A percentile compares a stretch with the other conserved stretches of the same genome.
Conservation (phyloP, 345 rosid species). For the Salix suchowensis region DNA sequence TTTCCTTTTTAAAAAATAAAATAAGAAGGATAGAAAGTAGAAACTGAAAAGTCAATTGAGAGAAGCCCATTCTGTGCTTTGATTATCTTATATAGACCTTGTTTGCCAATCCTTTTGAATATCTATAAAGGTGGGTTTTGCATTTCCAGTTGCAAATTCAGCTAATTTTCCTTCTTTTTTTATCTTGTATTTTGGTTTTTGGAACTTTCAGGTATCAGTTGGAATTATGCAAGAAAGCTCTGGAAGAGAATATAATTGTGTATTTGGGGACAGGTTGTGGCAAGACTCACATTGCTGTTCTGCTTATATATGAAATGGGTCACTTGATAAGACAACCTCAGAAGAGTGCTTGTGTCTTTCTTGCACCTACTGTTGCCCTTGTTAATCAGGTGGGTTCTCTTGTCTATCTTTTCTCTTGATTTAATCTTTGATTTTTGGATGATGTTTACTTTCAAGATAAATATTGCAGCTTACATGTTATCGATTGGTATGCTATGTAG, state of each 20-base stretch:
- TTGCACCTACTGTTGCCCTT: slow-evolving; percentile 84
- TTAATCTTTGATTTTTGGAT: neutral
- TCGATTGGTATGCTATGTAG: neutral
- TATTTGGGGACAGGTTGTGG: slow-evolving; percentile 90
- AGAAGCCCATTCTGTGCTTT: too few relatives aligned
- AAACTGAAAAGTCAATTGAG: too few relatives aligned
- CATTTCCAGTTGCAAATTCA: neutral
- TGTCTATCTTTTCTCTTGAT: neutral
- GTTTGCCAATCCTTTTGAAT: too few relatives aligned
- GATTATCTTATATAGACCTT: too few relatives aligned
- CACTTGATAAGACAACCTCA: slow-evolving; percentile 66
- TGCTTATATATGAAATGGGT: slow-evolving; percentile 69
- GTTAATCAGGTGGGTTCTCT: slow-evolving; percentile 67
- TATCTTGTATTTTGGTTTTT: neutral
- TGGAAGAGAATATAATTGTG: slow-evolving; percentile 74
- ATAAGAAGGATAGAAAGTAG: too few relatives aligned
- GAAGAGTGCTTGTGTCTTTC: slow-evolving; percentile 63
- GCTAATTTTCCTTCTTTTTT: slow-evolving; percentile 10
- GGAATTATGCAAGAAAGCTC: slow-evolving; percentile 77
- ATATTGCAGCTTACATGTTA: neutral
- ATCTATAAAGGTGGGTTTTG: too few relatives aligned
- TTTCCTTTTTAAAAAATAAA: too few relatives aligned
- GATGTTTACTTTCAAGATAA: neutral
- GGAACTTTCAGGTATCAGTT: slow-evolving; percentile 62
- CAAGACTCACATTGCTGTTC: slow-evolving; percentile 89